Base-by-base conservation (phyloP, 2,329 filamentous ascomycete species). In the Penicillium sp. region DNA sequence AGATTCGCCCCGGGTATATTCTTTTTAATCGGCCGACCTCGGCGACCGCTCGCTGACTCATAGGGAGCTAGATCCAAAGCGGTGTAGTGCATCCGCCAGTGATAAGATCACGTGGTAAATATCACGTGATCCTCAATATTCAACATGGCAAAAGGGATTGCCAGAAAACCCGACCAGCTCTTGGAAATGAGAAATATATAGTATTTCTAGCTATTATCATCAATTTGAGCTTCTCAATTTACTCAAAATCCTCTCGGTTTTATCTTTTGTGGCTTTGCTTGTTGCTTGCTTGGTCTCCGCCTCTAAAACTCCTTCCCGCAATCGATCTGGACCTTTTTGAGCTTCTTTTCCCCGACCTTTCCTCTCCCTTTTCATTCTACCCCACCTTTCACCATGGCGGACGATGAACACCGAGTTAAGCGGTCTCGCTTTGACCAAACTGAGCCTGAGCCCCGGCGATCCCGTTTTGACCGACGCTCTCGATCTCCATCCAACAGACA, bases 371-470 rank as follows among this genome's bases (percentile, higher is more conserved):
- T 34, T 33, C 26, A 37, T 42, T 42, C 42, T 40, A 39, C 39
- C 34, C 43, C 21, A 29, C 34, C 22, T 33, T 31, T 34, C 50
- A 53, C 53, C 41, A 89, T 95, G 88, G 82, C 86, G 58, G 88
- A 93, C 62, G 78, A 84, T 56, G 86, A 90, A 60, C 80, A 83
- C 66, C 81, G 82, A 53, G 75, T 77, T 53, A 95, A 95, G 76
- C 85, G 89, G 55, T 95, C 89, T 64, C 88, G 91, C 69, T 96
- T 97, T 71, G 91, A 97, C 67, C 88, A 94, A 70, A 93, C 83
- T 41, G 88, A 91, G 67, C 83, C 87, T 6, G 88, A 93, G 64
- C 82, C 85, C 50, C 84, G 83, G 63, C 78, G 83, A 38, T 94
- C 89, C 43, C 82, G 90, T 66, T 96, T 95, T 70, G 91, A 96